Evolutionary conservation across 2,329 filamentous ascomycete genomes (phyloP).

Genomic region (Drechslerella stenobrocha): DNA sequence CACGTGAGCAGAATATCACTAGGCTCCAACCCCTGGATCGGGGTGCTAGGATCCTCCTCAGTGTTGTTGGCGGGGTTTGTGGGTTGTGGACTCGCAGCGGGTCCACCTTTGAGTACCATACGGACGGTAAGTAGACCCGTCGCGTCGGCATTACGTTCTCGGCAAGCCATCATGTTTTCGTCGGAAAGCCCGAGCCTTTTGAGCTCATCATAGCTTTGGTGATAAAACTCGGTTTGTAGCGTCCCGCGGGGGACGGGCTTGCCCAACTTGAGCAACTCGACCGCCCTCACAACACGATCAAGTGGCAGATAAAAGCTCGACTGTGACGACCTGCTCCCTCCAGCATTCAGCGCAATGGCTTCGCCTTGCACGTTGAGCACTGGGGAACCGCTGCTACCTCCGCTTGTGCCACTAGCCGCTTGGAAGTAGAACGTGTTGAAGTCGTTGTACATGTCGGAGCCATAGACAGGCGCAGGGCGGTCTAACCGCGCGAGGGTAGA

Average conservation of each 20-base stretch:
- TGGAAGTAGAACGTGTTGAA: conserved; percentile 54
- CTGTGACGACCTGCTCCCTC: conserved; percentile 53
- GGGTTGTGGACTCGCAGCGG: conserved; percentile 49
- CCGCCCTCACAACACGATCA: conserved; percentile 52
- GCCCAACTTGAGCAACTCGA: conserved; percentile 52
- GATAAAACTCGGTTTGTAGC: conserved; percentile 53
- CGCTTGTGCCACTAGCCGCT: conserved; percentile 53
- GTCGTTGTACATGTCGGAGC: conserved; percentile 53
- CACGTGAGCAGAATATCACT: conserved; percentile 90
- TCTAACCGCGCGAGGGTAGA: conserved; percentile 53
- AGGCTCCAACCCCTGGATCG: conserved; percentile 51
- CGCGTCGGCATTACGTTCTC: conserved; percentile 49
- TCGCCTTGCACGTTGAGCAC: conserved; percentile 53
- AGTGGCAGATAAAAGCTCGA: conserved; percentile 53
- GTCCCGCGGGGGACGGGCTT: conserved; percentile 52
- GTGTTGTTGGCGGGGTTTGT: conserved; percentile 37
- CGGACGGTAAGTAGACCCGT: conserved; percentile 52
- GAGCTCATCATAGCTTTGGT: conserved; percentile 53
- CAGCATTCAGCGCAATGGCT: conserved; percentile 53
- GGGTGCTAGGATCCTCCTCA: conserved; percentile 49
- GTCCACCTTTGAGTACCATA: conserved; percentile 52
- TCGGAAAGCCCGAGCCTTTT: conserved; percentile 52
- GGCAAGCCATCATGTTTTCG: conserved; percentile 51
- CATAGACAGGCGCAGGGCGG: conserved; percentile 53
- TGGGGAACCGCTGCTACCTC: conserved; percentile 52